These are phyloP conservation scores for Mycosphaerelloides madeirae DNA, from an alignment of 2,329 filamentous ascomycete genomes.

Conservation along the genomic window DNA sequence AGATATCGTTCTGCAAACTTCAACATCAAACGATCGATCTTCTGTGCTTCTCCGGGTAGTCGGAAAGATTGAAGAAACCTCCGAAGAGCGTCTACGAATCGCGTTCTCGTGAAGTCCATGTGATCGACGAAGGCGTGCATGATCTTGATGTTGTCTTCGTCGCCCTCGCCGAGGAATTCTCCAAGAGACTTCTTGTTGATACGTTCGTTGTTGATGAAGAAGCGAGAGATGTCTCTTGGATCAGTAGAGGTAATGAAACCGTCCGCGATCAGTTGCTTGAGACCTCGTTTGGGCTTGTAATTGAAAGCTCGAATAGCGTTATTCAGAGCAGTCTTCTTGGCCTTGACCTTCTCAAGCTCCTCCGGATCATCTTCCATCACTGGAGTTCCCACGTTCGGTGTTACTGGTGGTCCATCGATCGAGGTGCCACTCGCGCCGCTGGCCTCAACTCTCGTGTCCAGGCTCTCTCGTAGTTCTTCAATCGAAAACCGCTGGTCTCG, in stretches of 20 bases:
- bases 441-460: constrained; percentile 60
- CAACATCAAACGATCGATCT: constrained; percentile 98
- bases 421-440: constrained; percentile 42
- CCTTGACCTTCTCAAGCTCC: constrained; percentile 91
- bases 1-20: constrained; percentile 98
- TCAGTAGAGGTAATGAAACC: constrained; percentile 79
- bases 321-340: constrained; percentile 83
- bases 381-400: constrained; percentile 41
- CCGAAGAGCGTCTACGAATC: constrained; percentile 87
- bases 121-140: constrained; percentile 97
- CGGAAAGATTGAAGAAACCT: constrained; percentile 93
- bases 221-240: constrained; percentile 77
- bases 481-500: constrained; percentile 48
- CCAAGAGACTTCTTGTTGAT: constrained; percentile 90
- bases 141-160: constrained; percentile 86
- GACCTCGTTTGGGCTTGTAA: constrained; percentile 91
- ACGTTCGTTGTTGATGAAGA: constrained; percentile 74
- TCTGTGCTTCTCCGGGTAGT: constrained; percentile 91
- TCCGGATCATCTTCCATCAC: constrained; percentile 78
- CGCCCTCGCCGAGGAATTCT: constrained; percentile 90
- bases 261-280: constrained; percentile 76
- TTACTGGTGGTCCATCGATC: constrained; percentile 38
- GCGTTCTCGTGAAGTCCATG: constrained; percentile 88
- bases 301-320: constrained; percentile 92
- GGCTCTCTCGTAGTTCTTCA: constrained; percentile 64